Evolutionary conservation across 1,139 yeast species (phyloP).

Genomic region (Williopsis jadinii): DNA sequence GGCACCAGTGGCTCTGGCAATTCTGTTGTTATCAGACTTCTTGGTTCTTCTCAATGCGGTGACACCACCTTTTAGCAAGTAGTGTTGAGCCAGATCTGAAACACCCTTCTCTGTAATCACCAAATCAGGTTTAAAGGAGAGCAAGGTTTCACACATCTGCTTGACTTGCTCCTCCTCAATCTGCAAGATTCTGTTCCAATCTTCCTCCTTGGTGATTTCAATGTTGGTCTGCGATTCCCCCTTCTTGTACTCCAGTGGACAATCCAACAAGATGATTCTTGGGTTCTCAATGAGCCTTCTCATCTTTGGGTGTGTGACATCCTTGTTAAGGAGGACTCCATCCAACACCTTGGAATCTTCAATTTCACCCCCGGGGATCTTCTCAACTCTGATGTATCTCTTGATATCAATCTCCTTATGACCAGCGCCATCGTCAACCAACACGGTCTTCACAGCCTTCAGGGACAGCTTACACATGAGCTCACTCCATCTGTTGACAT

Average conservation of each 20-base stretch:
- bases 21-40: conserved; percentile 93
- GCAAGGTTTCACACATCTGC: conserved; percentile 74
- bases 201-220: conserved; percentile 93
- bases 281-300: conserved; percentile 84
- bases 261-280: conserved; percentile 79
- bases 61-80: conserved; percentile 86
- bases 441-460: conserved; percentile 81
- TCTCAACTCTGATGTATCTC: conserved; percentile 89
- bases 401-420: conserved; percentile 87
- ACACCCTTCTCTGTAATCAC: conserved; percentile 99
- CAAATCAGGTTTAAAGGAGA: conserved; percentile 83
- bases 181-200: conserved; percentile 92
- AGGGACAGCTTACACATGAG: conserved; percentile 88
- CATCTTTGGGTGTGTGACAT: conserved; percentile 98
- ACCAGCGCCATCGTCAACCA: conserved; percentile 53
- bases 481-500: conserved; percentile 84
- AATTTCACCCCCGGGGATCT: conserved; percentile 96
- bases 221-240: conserved; percentile 98
- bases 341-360: conserved; percentile 81
- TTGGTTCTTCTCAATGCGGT: conserved; percentile 91
- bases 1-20: conserved; percentile 96
- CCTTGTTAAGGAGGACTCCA: conserved; percentile 92
- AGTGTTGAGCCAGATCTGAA: conserved; percentile 96
- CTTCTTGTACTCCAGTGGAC: conserved; percentile 97
- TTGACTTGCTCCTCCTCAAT: conserved; percentile 98